Conservation (phyloP, 2,329 filamentous ascomycete genomes). For the Fusarium agapanthi region DNA sequence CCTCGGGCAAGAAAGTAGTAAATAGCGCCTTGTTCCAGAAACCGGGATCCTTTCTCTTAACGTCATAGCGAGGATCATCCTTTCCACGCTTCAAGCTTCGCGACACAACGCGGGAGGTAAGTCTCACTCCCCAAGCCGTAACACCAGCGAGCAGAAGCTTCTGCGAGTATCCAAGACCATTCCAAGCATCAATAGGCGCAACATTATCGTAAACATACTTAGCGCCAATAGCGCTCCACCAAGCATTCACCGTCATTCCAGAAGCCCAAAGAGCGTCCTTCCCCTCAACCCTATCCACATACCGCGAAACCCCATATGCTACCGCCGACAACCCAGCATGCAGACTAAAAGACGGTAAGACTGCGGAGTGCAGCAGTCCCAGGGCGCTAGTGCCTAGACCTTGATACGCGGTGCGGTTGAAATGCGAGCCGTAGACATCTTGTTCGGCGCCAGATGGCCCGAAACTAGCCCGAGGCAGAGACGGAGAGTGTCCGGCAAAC, state of each 20-base stretch:
- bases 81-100: slow-evolving; percentile 5
- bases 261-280: slow-evolving; percentile 18
- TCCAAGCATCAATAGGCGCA: background rate
- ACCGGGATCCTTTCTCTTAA: background rate
- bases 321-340: slow-evolving; percentile 1
- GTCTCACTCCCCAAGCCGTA: slow-evolving; percentile 5
- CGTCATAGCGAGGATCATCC: slow-evolving; percentile 7
- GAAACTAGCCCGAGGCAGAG: background rate
- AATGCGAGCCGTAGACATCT: slow-evolving; percentile 9
- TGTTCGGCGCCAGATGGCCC: background rate
- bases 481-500: background rate
- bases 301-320: slow-evolving; percentile 12
- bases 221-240: slow-evolving; percentile 18
- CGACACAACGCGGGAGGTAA: background rate
- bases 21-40: slow-evolving; percentile 12
- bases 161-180: background rate
- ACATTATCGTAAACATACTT: background rate
- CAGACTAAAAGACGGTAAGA: slow-evolving; percentile 5
- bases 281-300: slow-evolving; percentile 1
- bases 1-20: slow-evolving; percentile 4
- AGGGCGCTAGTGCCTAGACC: slow-evolving; percentile 1
- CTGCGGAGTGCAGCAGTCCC: background rate
- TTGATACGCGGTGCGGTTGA: slow-evolving; percentile 3
- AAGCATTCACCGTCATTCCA: slow-evolving; percentile 15
- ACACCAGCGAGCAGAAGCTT: slow-evolving; percentile 7